phyloP scores from a whole-genome alignment of 1,284 basidiomycete genomes.

The Puccinia polysora region DNA sequence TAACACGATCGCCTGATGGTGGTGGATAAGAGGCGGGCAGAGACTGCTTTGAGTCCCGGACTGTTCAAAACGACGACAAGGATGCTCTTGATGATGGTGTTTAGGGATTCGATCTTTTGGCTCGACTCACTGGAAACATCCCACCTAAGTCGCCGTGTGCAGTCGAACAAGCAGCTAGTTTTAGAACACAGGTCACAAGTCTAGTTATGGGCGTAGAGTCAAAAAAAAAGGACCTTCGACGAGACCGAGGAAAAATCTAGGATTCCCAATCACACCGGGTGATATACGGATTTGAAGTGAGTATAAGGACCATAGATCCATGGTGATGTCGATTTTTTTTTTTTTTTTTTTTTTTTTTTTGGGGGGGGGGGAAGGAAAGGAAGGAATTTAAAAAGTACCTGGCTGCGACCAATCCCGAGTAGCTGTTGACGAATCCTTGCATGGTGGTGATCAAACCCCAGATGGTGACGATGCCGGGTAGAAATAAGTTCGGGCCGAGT shows the following conservation, averaged over 20 bases:
- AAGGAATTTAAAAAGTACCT: background rate
- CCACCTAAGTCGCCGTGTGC: constrained; percentile 1
- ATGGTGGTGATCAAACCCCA: constrained; percentile 47
- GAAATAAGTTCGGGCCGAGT: constrained; percentile 45
- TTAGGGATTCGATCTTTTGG: background rate
- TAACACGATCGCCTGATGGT: constrained; percentile 23
- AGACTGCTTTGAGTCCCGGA: too few relatives aligned
- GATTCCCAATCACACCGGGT: background rate
- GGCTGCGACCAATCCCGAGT: constrained; percentile 31
- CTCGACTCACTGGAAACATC: constrained; percentile 38
- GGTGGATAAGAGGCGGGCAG: background rate
- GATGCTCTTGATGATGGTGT: background rate
- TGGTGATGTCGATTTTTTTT: too few relatives aligned
- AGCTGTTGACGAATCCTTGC: constrained; percentile 34
- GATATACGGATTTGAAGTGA: background rate
- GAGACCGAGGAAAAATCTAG: constrained; percentile 39
- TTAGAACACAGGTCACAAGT: too few relatives aligned
- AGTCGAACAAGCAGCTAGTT: background rate
- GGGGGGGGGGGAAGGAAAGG: background rate
- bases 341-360: too few relatives aligned
- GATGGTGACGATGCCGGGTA: constrained; percentile 47
- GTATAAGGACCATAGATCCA: too few relatives aligned
- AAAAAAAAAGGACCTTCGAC: constrained; percentile 22
- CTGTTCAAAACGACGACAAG: too few relatives aligned
- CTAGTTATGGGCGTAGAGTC: too few relatives aligned